Percentiles rank a stretch among this genome's conserved stretches.
Conservation (phyloP, 2,329 filamentous ascomycete genomes). For the Cercospora citrullina region DNA sequence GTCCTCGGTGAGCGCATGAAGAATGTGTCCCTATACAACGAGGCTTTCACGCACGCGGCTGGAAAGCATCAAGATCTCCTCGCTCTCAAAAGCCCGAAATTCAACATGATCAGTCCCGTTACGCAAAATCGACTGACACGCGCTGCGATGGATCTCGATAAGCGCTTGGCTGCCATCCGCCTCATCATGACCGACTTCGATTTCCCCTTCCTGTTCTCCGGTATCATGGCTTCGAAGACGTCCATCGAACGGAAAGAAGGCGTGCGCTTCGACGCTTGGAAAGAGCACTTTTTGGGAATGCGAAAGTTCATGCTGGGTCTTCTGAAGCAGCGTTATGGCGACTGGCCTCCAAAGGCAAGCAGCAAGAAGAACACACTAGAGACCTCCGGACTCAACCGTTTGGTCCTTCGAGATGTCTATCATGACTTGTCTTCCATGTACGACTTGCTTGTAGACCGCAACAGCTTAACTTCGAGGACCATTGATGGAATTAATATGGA, state of each 20-base stretch:
- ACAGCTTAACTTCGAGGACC: conserved; percentile 73
- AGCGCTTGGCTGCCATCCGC: conserved; percentile 69
- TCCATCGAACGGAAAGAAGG: conserved; percentile 68
- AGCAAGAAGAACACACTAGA: conserved; percentile 90
- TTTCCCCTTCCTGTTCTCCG: conserved; percentile 85
- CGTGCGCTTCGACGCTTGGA: conserved; percentile 87
- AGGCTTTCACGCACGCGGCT: conserved; percentile 87
- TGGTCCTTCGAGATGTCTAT: conserved; percentile 80
- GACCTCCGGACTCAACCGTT: conserved; percentile 80
- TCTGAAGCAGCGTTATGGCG: conserved; percentile 67
- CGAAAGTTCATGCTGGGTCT: conserved; percentile 70
- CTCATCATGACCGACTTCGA: conserved; percentile 81
- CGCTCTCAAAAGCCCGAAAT: conserved; percentile 67
- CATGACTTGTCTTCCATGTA: conserved; percentile 83
- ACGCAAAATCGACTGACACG: conserved; percentile 81
- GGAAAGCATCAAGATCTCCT: conserved; percentile 78
- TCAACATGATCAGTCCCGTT: conserved; percentile 65
- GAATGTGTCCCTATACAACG: conserved; percentile 78
- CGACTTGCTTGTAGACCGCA: conserved; percentile 81
- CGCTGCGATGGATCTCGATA: conserved; percentile 75
- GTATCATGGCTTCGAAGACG: conserved; percentile 80
- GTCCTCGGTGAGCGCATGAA: conserved; percentile 87
- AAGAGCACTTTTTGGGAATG: conserved; percentile 70
- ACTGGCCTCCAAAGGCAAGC: conserved; percentile 86
- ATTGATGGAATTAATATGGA: conserved; percentile 65